Evolutionary conservation across 768 basidiomycete genomes (phyloP), one percentile per base, ranked within the genome.

Genomic region (Cystobasidium onofrii): DNA sequence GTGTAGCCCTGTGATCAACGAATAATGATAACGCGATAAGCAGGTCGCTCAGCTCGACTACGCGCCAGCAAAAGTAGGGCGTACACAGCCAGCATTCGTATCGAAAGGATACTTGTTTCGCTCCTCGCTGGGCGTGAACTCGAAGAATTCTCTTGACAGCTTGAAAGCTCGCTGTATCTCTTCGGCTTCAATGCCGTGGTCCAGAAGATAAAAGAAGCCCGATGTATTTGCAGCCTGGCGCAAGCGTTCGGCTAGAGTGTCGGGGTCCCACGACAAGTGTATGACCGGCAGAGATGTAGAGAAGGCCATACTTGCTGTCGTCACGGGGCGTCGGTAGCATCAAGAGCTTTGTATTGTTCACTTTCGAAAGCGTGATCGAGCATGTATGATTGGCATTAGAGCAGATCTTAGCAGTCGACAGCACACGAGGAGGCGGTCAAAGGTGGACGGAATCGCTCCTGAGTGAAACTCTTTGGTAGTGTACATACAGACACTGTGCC

Each of bases 121-220:
- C 41, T 52, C 27, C 27, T 67, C 23, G 7, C 10, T 50, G n/a
- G 41, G 39, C 17, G 44, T 67, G 10, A 15, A n/a, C 7, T 44
- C 39, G 46, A 67, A 67, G 44, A 44, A 67, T 2, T 52, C 29
- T 33, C 41, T 7, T 15, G 39, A 44, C 27, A 67, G 41, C 17
- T 7, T 31, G 34, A 67, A 67, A 7, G 46, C 43, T 31, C 31
- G 4, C 34, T 23, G 20, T 31, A 67, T 44, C 41, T 41, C 46
- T 50, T 67, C 43, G 23, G n/a, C 3, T 33, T 34, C 23, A 33
- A 67, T 50, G n/a, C 65, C 65, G 34, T 67, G 65, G 44, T 67
- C 65, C 34, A 50, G 27, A 43, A 67, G 65, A 36, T 67, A 67
- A 44, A 67, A 52, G 65, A 67, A 67, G 27, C 65, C 65, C 1